Base-by-base conservation (phyloP, 257 asterid genomes). In the Gentiana macrophylla region DNA sequence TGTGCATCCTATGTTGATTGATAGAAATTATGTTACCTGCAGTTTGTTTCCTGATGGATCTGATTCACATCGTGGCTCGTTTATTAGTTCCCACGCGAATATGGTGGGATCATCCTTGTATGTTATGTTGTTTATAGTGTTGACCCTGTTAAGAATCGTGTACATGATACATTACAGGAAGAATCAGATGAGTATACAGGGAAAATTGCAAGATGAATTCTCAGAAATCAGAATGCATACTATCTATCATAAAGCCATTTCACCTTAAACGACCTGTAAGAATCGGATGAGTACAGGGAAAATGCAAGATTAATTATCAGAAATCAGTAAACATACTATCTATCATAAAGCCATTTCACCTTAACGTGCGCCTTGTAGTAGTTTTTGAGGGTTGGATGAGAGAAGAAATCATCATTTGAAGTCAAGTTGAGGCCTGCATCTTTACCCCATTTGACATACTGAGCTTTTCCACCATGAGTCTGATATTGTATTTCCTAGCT, bases 391-490 rank as follows among this genome's bases (percentile, higher is more conserved):
- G 86, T 79, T 35, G 86, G 91, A 62, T 91, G 89, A 52, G 92
- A 77, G 63, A 84, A 91, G 79, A 91, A 91, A 41, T 91, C 96
- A 70, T 91, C 96, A 76, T 84, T 81, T 57, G 94, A 77, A 47
- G 96, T 86, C 50, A 86, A 71, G 74, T 80, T 84, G 45, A 91
- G 77, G 35, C 96, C 95, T 55, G 87, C 83, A 66, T 72, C 87
- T 69, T 77, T 84, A 32, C 95, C 98, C 96, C 96, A 91, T 79
- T 91, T 86, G 32, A 82, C 94, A 62, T 91, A 91, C 81, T 86
- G 96, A 15, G 89, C 36, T 79, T 91, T 91, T 49, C 98, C 98
- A 32, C 98, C 96, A 65, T 90, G 86, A 91, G 84, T 80, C 98
- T 79, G 65, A 86, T 79, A 59, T 78, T 82, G 52, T 74, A 79